Evolutionary conservation across 352 stramenopile genomes (phyloP), one percentile per base, ranked within the genome.

Genomic region (Peronospora destructor): DNA sequence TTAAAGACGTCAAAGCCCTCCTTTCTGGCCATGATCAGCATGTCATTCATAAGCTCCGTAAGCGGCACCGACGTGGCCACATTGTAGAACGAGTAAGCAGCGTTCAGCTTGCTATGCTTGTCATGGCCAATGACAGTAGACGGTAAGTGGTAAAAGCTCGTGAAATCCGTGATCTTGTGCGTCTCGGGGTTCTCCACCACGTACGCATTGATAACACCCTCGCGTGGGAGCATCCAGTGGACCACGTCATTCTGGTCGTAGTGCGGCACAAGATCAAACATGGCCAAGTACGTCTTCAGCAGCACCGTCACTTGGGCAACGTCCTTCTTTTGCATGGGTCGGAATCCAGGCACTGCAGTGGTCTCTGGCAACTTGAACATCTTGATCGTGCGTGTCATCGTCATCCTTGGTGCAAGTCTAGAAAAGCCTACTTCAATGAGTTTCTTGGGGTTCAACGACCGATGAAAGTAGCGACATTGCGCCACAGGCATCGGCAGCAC

Each of bases 31-130:
- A 87, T 71, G 37, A 86, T 59, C 28, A 87, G 67, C 32, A 66
- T 61, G 53, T 78, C 66, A 38, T 71, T 52, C 64, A 84, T 84
- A 26, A 84, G 58, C 13, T 81, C 19, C 28, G 56, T 56, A 12
- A 84, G 62, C 19, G 64, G 41, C 46, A 78, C 67, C 16, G 64
- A 80, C 12, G 66, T 90, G 25, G 76, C 78, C 41, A 87, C 74
- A 56, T 99, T 99, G 78, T 99, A 99, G 59, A 98, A 99, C 46
- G 88, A 97, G 71, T 99, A 99, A n/a, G 91, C 96, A 1, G 96
- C 97, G 64, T 89, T 85, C n/a, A 99, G 80, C 36, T 83, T 96
- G 30, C 85, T 79, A 74, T 99, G 87, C 71, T 98, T 97, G 25
- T 82, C 59, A 68, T 98, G 82, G 39, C 89, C 85, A 38, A 99